Percentiles rank a stretch among this genome's conserved stretches.
These are phyloP conservation scores for Alopecurus myosuroides DNA, from an alignment of 176 grass and related monocot genomes.

Conservation along the genomic window DNA sequence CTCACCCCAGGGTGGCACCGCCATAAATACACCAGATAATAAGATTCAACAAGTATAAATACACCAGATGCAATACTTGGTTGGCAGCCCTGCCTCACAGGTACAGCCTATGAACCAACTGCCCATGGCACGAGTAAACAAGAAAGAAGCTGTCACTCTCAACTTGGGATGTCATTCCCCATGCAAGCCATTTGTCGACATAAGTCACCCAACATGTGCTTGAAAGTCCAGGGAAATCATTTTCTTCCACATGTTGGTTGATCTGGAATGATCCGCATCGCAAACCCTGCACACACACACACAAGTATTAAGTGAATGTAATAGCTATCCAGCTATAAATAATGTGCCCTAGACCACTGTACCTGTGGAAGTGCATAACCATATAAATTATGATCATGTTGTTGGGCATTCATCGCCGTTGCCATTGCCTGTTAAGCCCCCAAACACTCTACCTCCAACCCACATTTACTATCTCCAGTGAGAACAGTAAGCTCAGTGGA, in stretches of 20 bases:
- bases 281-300: constrained; percentile 1
- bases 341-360: not conserved
- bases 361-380: not conserved
- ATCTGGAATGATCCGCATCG: not conserved
- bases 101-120: not conserved
- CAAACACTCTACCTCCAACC: not conserved
- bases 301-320: not conserved
- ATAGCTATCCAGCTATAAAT: not conserved
- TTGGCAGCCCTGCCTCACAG: not conserved
- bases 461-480: not conserved
- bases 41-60: not conserved
- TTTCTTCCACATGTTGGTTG: not conserved
- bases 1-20: no score
- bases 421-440: not conserved
- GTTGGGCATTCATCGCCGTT: no score
- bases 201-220: not conserved
- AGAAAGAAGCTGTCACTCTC: not conserved
- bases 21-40: no score
- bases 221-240: not conserved
- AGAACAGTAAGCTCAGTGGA: not conserved
- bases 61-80: not conserved
- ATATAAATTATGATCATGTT: no score
- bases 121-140: not conserved
- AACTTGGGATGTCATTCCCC: not conserved
- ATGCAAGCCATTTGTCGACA: not conserved